A percentile compares a stretch with the other conserved stretches of the same genome.
Evolutionary conservation across 805 yeast species (phyloP).

Genomic region (Pichia cabralensis): DNA sequence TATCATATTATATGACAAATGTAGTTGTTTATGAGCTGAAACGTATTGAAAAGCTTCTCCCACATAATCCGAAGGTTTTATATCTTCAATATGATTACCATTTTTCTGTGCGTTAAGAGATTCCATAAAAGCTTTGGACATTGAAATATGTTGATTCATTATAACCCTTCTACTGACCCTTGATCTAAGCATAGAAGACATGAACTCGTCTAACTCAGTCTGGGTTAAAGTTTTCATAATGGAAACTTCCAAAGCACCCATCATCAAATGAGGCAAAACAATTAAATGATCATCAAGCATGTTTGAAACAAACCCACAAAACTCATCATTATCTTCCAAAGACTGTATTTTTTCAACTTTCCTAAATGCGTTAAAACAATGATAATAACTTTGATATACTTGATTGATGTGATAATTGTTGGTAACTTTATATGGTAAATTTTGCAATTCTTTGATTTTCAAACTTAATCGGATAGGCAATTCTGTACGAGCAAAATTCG

Average conservation of each 20-base stretch:
- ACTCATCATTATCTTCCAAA: constrained; percentile 63
- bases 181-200: constrained; percentile 71
- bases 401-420: constrained; percentile 79
- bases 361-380: constrained; percentile 79
- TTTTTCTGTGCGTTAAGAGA: constrained; percentile 21
- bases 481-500: constrained; percentile 82
- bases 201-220: constrained; percentile 55
- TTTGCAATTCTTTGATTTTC: constrained; percentile 68
- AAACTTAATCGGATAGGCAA: constrained; percentile 77
- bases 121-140: constrained; percentile 52
- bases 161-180: constrained; percentile 85
- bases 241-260: constrained; percentile 84
- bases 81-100: constrained; percentile 27
- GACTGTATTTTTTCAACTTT: constrained; percentile 58
- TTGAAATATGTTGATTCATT: constrained; percentile 81
- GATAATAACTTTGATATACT: constrained; percentile 79
- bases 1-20: constrained; percentile 41
- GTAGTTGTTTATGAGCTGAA: constrained; percentile 58
- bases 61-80: constrained; percentile 43
- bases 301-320: constrained; percentile 52
- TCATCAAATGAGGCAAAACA: constrained; percentile 78
- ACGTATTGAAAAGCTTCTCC: constrained; percentile 80
- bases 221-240: constrained; percentile 50
- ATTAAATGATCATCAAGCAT: constrained; percentile 72
- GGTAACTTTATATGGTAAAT: constrained; percentile 70